Conservation (phyloP, 306 rosid genomes). For the Pueraria montana region DNA sequence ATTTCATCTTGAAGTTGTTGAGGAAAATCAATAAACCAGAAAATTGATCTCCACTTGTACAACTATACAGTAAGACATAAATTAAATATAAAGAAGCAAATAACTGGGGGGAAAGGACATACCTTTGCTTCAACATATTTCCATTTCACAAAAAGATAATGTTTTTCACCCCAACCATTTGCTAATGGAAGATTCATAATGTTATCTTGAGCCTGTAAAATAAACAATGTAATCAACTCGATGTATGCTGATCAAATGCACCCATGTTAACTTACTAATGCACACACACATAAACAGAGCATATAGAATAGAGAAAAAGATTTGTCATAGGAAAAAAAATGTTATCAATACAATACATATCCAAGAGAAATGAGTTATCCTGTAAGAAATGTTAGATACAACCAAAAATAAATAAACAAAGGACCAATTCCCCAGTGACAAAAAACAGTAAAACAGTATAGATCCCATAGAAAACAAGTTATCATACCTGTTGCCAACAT, state of each 20-base stretch:
- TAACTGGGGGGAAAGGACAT: not conserved
- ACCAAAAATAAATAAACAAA: not conserved
- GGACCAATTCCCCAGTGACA: not conserved
- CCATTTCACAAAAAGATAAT: slow-evolving; percentile 85
- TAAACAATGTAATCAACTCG: slow-evolving; percentile 31
- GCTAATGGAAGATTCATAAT: slow-evolving; percentile 89
- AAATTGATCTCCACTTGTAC: not conserved
- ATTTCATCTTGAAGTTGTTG: not conserved
- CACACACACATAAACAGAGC: slow-evolving; percentile 17
- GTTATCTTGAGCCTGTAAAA: slow-evolving; percentile 95
- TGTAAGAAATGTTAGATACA: slow-evolving; percentile 13
- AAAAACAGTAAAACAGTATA: not conserved
- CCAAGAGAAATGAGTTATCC: not conserved
- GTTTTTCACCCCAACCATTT: slow-evolving; percentile 99
- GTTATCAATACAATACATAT: not conserved
- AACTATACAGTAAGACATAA: slow-evolving; percentile 12
- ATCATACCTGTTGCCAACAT: slow-evolving; percentile 95
- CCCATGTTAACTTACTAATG: slow-evolving; percentile 4
- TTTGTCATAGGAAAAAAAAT: not conserved
- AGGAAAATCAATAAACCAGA: not conserved
- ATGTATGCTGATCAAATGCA: slow-evolving; percentile 36
- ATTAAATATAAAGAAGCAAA: slow-evolving; percentile 26
- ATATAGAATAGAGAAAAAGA: slow-evolving; percentile 19
- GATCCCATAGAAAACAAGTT: slow-evolving; percentile 13
- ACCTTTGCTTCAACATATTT: slow-evolving; percentile 94